Evolutionary conservation across 768 basidiomycete species (phyloP).

Genomic region (Suillus plorans): DNA sequence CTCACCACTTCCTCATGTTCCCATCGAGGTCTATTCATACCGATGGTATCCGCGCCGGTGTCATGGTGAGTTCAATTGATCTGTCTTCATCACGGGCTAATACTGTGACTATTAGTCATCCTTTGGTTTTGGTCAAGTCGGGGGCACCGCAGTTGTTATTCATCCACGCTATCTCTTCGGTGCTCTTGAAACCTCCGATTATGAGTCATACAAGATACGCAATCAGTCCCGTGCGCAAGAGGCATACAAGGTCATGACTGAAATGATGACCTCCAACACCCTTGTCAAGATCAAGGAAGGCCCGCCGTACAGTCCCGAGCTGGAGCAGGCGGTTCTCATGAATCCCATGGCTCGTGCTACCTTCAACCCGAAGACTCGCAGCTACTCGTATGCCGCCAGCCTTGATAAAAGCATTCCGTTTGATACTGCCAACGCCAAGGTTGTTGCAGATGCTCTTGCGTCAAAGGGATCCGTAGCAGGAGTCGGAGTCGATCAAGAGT

Average conservation of each 20-base stretch:
- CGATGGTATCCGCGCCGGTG: constrained; percentile 84
- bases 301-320: constrained; percentile 83
- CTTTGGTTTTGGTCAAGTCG: constrained; percentile 98
- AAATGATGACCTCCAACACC: constrained; percentile 93
- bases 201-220: constrained; percentile 72
- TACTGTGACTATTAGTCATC: constrained; percentile 59
- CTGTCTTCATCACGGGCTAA: background rate
- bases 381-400: constrained; percentile 75
- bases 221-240: constrained; percentile 65
- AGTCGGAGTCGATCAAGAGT: constrained; percentile 90
- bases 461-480: constrained; percentile 56
- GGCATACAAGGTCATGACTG: constrained; percentile 89
- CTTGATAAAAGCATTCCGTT: constrained; percentile 50
- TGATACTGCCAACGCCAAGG: constrained; percentile 68
- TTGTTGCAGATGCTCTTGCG: constrained; percentile 46
- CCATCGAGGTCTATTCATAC: constrained; percentile 96
- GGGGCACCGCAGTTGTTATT: constrained; percentile 84
- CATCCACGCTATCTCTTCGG: constrained; percentile 92
- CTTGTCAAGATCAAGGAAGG: constrained; percentile 94
- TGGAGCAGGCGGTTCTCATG: constrained; percentile 83
- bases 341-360: constrained; percentile 91
- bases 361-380: constrained; percentile 80
- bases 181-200: constrained; percentile 72
- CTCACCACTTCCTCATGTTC: constrained; percentile 92
- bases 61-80: constrained; percentile 60